These are phyloP conservation scores for Fusarium sp. DNA, from an alignment of 2,329 filamentous ascomycete species.

Conservation along the genomic window DNA sequence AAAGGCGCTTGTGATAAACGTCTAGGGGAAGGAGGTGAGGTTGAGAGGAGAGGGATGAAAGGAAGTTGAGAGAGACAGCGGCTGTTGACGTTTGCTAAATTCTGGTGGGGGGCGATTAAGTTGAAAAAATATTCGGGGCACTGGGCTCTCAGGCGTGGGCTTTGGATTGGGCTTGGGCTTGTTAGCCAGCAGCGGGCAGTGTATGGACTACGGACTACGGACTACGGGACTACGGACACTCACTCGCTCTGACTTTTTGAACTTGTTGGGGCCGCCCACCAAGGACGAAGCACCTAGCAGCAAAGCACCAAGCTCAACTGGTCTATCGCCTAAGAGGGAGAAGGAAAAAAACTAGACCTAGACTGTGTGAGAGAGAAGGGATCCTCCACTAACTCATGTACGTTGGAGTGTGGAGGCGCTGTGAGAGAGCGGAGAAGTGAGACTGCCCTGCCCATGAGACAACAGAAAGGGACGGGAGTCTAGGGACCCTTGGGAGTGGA, in stretches of 20 bases:
- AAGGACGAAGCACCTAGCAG: neutral
- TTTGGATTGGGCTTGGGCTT: conserved; percentile 25
- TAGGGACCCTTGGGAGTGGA: conserved; percentile 13
- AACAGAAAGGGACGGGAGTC: conserved; percentile 40
- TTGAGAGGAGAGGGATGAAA: conserved; percentile 52
- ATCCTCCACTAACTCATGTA: conserved; percentile 31
- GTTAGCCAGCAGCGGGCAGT: conserved; percentile 35
- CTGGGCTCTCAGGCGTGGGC: conserved; percentile 36
- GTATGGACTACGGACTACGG: no score
- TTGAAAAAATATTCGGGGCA: conserved; percentile 55
- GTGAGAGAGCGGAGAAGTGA: conserved; percentile 45
- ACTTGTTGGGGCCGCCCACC: neutral
- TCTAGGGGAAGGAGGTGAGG: conserved; percentile 48
- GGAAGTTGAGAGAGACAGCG: conserved; percentile 53
- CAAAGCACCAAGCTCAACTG: conserved; percentile 48
- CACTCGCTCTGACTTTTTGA: conserved; percentile 16
- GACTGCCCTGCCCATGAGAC: conserved; percentile 36
- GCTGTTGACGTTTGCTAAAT: conserved; percentile 57
- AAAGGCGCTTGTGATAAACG: conserved; percentile 50
- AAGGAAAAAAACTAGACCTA: conserved; percentile 30
- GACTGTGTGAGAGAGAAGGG: conserved; percentile 45
- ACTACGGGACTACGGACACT: no score
- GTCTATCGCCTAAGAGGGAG: conserved; percentile 42
- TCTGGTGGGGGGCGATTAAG: conserved; percentile 57
- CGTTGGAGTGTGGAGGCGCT: conserved; percentile 43